Base-by-base conservation (phyloP, 495 filamentous ascomycete species). In the Podospora fimiseda region DNA sequence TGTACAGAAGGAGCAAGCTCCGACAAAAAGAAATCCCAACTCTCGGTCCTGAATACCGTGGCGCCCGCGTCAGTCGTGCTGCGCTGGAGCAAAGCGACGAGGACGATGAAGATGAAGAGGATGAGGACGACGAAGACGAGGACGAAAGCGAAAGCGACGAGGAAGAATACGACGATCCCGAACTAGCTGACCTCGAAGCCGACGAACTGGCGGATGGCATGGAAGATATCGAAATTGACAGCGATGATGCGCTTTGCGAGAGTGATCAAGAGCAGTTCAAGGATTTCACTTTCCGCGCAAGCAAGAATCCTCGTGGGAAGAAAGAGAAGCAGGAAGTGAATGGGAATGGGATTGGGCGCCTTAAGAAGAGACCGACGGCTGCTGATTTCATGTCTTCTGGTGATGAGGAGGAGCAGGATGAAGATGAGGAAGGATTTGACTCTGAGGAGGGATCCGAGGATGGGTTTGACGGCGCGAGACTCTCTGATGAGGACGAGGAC, bases 41-140 rank as follows among this genome's bases (percentile, higher is more conserved):
- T 16, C 78, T 89, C 0, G 93, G 92, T 6, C 86, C 89, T 36
- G 81, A 89, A 63, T 98, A 98, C 64, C 74, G 80, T 39, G 93
- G 92, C 9, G 77, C 86, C 3, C 79, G 78, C 43, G 79, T 98
- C n/a, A 89, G 83, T 56, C 78, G 94, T 46, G 77, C 86, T 21
- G 82, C 78, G 0, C 74, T 91, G 9, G 74, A 81, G 33, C 68
- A 70, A 19, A 71, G 68, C n/a, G 59, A 63, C 47, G 67, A 66
- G 14, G 61, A 61, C 13, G 58, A 65, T 15, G 54, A 68, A 2
- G 74, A 70, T 2, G 67, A 72, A 11, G 71, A 70, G 2, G 74
- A 70, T 2, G 67, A 72, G 13, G 71, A 70, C 0, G 68, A 71
- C 0, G 71, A 73, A 4, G 67, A 64, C 2, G 65, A 73, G 56